Conservation (phyloP, 2,329 filamentous ascomycete species). For the Nectriaceae sp. region DNA sequence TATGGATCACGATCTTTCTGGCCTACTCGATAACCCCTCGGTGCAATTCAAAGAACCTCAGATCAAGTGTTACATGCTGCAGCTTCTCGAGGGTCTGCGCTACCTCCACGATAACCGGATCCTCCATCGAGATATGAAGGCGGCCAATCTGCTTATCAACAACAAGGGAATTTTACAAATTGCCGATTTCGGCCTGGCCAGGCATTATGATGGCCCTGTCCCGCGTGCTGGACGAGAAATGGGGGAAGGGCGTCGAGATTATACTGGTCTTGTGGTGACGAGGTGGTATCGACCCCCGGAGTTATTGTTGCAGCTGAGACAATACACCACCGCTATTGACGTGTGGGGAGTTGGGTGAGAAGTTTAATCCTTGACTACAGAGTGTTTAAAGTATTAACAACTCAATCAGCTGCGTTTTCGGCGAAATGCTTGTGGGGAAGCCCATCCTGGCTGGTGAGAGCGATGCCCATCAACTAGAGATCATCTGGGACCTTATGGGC, state of each 20-base stretch:
- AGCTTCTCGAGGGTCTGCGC: conserved; percentile 83
- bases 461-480: conserved; percentile 84
- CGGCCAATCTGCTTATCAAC: conserved; percentile 94
- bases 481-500: conserved; percentile 92
- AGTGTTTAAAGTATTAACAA: conserved; percentile 19
- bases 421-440: conserved; percentile 93
- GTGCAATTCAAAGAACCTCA: conserved; percentile 86
- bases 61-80: conserved; percentile 97
- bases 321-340: conserved; percentile 97
- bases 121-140: conserved; percentile 97
- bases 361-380: conserved; percentile 1
- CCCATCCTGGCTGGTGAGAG: conserved; percentile 90
- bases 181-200: conserved; percentile 92
- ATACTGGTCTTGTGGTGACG: conserved; percentile 95
- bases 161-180: conserved; percentile 94
- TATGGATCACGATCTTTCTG: conserved; percentile 98
- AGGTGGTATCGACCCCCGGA: conserved; percentile 97
- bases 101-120: conserved; percentile 92
- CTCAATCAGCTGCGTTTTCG: conserved; percentile 85
- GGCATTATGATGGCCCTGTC: conserved; percentile 85
- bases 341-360: conserved; percentile 95
- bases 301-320: conserved; percentile 81
- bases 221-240: conserved; percentile 77
- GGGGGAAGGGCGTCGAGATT: conserved; percentile 84
- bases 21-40: conserved; percentile 89